Percentiles rank a stretch among this genome's conserved stretches.
phyloP scores from a whole-genome alignment of 352 stramenopile genomes.

The Globisporangium acanthophoron region DNA sequence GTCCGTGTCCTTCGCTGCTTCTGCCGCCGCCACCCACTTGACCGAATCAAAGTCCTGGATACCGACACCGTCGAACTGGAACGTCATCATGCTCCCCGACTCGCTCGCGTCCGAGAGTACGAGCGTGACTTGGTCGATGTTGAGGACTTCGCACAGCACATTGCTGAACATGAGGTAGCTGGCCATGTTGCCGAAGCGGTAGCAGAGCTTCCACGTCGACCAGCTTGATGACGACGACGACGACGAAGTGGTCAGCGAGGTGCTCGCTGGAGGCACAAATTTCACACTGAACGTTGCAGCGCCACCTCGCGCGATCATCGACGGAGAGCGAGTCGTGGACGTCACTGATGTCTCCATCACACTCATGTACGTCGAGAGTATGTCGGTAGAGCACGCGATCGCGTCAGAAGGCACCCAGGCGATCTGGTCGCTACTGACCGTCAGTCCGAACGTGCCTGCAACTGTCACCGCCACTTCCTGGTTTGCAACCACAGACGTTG shows the following conservation, averaged over 20 bases:
- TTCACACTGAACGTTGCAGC: constrained; percentile 26
- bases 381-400: constrained; percentile 26
- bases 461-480: constrained; percentile 29
- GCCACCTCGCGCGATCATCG: constrained; percentile 28
- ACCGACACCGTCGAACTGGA: constrained; percentile 51
- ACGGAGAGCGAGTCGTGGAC: constrained; percentile 21
- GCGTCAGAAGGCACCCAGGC: constrained; percentile 55
- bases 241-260: neutral
- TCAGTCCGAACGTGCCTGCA: constrained; percentile 56
- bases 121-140: constrained; percentile 39
- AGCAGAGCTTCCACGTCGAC: constrained; percentile 66
- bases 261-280: constrained; percentile 27
- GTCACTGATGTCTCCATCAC: constrained; percentile 39
- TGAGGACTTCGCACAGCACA: constrained; percentile 49
- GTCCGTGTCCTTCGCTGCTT: constrained; percentile 24
- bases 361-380: constrained; percentile 20
- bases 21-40: constrained; percentile 41
- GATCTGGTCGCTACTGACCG: constrained; percentile 44
- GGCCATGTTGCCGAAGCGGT: constrained; percentile 49
- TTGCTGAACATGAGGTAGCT: constrained; percentile 57
- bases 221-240: constrained; percentile 13
- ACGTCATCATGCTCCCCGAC: constrained; percentile 39
- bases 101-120: constrained; percentile 23
- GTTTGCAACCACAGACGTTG: constrained; percentile 46
- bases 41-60: constrained; percentile 54